A percentile compares a stretch with the other conserved stretches of the same genome.
Conservation (phyloP, 192 early-diverging fungal genomes). For the Coemansia sp. region DNA sequence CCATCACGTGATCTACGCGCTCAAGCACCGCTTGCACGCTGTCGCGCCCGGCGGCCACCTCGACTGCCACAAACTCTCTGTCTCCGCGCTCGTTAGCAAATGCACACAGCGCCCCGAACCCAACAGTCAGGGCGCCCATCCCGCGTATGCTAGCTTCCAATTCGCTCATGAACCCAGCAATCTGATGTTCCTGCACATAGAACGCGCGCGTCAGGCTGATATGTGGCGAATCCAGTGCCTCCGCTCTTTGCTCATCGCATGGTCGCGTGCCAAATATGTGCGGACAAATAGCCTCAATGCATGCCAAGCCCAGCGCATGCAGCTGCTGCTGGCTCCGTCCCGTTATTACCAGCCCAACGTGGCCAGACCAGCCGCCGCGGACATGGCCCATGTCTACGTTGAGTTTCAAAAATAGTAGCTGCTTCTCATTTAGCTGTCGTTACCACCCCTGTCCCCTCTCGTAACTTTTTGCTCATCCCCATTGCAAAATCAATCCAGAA, state of each 20-base stretch:
- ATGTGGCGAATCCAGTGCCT: constrained; percentile 24
- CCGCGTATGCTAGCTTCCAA: constrained; percentile 18
- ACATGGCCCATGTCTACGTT: constrained; percentile 37
- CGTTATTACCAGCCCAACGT: constrained; percentile 25
- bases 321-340: constrained; percentile 19
- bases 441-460: neutral
- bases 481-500: no score
- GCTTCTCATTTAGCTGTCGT: neutral
- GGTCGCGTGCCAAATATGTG: no score
- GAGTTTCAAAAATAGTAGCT: neutral
- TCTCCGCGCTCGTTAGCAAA: constrained; percentile 33
- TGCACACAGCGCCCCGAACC: constrained; percentile 21
- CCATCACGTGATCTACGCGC: constrained; percentile 42
- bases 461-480: neutral
- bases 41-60: constrained; percentile 29
- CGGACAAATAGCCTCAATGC: constrained; percentile 10
- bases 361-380: constrained; percentile 46
- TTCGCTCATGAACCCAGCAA: constrained; percentile 25
- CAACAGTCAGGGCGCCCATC: constrained; percentile 18
- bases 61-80: constrained; percentile 41
- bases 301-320: constrained; percentile 19
- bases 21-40: constrained; percentile 17
- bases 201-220: constrained; percentile 51
- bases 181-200: constrained; percentile 48
- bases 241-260: neutral